Percentiles rank a stretch among this genome's conserved stretches.
Evolutionary conservation across 2,329 filamentous ascomycete species (phyloP).

Genomic region (Sporothrix mexicana): DNA sequence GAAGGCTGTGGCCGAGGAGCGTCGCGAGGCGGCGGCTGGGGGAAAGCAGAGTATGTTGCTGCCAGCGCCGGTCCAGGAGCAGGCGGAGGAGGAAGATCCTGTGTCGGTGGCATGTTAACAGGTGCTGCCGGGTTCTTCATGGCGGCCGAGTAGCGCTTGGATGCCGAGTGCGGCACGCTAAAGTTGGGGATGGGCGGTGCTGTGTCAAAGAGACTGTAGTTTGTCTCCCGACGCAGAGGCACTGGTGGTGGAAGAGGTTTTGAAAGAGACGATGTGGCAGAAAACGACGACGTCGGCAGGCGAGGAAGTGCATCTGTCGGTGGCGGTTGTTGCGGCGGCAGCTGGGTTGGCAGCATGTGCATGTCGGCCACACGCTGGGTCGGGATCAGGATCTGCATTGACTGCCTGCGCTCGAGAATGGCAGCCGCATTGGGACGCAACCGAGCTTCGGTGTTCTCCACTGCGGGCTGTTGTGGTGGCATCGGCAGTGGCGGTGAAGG

Average conservation of each 20-base stretch:
- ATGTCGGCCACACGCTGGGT: conserved; percentile 52
- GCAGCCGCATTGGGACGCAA: conserved; percentile 59
- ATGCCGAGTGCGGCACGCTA: conserved; percentile 53
- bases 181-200: conserved; percentile 54
- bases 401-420: conserved; percentile 58
- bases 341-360: conserved; percentile 40
- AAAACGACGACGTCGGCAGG: conserved; percentile 7
- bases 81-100: background rate
- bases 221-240: conserved; percentile 22
- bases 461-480: background rate
- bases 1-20: background rate
- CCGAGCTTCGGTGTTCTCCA: conserved; percentile 45
- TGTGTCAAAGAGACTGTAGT: background rate
- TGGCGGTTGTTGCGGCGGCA: conserved; percentile 32
- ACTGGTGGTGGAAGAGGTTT: conserved; percentile 21
- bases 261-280: background rate
- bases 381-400: conserved; percentile 51
- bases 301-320: conserved; percentile 29
- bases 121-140: conserved; percentile 38
- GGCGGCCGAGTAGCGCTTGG: conserved; percentile 53
- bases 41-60: conserved; percentile 10
- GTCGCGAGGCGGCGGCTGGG: background rate
- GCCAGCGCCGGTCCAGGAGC: background rate
- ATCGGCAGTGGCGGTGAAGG: background rate
- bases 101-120: background rate